Evolutionary conservation across 169 alveolate genomes (phyloP), one percentile per base, ranked within the genome.

Genomic region (Plasmodium cynomolgi): DNA sequence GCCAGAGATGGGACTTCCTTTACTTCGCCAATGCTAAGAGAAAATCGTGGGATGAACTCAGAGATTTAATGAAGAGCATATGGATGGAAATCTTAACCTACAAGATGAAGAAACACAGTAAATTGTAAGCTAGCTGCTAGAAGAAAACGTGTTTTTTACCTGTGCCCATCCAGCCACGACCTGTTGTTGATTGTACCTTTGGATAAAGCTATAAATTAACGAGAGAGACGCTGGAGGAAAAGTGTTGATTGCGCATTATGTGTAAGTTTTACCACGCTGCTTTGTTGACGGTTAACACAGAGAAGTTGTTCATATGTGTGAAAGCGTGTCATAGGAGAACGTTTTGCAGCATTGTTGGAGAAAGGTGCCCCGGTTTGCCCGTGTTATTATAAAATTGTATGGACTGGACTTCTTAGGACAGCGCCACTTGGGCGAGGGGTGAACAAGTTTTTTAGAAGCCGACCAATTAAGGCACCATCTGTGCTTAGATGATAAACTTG

Each of bases 71-170:
- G 75, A 72, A 72, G 56, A 47, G 73, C 23, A 41, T 44, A 29
- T 84, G 92, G 92, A 72, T 84, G 92, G 92, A 39, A 73, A 44
- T 41, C 41, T 58, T 84, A 17, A 84, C 92, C 20, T 84, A 84
- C 83, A 84, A 84, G 77, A 84, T 84, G 92, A 84, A 74, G 11
- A 84, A 84, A 73, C 72, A 84, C 75, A 37, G 84, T n/a, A 29
- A 56, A 81, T n/a, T 47, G 29, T 81, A 81, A 50, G 3, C 33
- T 31, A 34, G 11, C 0, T 50, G 23, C 1, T 7, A 68, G 77
- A 68, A 68, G 20, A 20, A 68, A 1, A 23, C 2, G 77, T 5
- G 2, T 68, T 68, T 26, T 23, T 20, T 58, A 26, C n/a, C 23
- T 17, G 7, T 17, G 62, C 17, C 17, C 62, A 50, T 15, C 62